Percentiles rank a stretch among this genome's conserved stretches.
These are phyloP conservation scores for Clavispora phyllophila DNA, from an alignment of 805 yeast species.

Conservation along the genomic window DNA sequence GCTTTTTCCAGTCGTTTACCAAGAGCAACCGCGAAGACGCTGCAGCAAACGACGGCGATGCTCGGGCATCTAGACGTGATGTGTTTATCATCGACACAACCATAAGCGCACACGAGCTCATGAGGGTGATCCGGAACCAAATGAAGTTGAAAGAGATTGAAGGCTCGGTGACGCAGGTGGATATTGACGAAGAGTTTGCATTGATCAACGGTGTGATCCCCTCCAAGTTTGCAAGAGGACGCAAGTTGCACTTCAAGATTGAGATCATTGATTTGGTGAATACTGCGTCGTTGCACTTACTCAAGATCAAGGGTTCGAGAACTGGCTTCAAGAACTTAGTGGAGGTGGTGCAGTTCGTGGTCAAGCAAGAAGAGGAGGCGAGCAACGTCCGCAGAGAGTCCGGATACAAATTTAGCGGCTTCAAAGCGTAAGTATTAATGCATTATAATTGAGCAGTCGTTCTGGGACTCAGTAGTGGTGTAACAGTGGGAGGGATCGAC, in stretches of 20 bases:
- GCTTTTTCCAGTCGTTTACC: constrained; percentile 26
- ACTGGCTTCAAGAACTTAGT: constrained; percentile 41
- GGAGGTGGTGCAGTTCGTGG: constrained; percentile 39
- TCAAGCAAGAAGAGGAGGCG: constrained; percentile 39
- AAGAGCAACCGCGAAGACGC: constrained; percentile 5
- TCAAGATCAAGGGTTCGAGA: constrained; percentile 41
- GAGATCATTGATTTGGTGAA: constrained; percentile 34
- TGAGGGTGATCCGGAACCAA: constrained; percentile 34
- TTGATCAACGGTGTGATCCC: constrained; percentile 44
- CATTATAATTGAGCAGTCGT: not conserved
- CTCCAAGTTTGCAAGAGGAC: constrained; percentile 38
- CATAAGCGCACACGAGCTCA: constrained; percentile 26
- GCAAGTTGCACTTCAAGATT: constrained; percentile 44
- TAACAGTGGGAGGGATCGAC: no score
- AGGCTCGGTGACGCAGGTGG: constrained; percentile 42
- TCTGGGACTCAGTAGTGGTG: no score
- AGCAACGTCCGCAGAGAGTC: constrained; percentile 10
- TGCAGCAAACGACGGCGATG: constrained; percentile 3
- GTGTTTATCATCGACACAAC: constrained; percentile 30
- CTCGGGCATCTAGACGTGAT: constrained; percentile 10
- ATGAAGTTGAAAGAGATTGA: constrained; percentile 44
- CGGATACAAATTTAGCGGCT: constrained; percentile 1
- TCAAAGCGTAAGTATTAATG: not conserved
- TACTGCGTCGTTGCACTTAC: constrained; percentile 37
- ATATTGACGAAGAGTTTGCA: constrained; percentile 40